A percentile compares a stretch with the other conserved stretches of the same genome.
Conservation (phyloP, 306 rosid species). For the Hylodesmum podocarpum region DNA sequence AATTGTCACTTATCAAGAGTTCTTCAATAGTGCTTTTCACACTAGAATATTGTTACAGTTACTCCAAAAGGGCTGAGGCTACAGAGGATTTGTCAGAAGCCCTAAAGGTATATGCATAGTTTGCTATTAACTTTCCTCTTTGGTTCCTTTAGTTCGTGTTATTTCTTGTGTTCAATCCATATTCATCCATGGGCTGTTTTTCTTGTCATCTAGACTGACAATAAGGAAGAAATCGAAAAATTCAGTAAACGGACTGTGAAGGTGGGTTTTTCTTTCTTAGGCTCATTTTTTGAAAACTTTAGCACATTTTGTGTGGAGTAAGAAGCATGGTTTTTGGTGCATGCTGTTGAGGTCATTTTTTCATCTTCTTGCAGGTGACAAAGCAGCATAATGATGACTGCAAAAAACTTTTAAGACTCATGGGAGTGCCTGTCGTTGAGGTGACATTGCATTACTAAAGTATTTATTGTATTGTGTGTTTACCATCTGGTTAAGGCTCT, state of each 20-base stretch:
- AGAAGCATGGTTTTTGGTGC: not conserved
- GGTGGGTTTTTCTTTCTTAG: conserved; percentile 48
- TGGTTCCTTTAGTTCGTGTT: not conserved
- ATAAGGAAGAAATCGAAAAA: conserved; percentile 92
- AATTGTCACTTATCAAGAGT: not conserved
- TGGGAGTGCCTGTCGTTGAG: conserved; percentile 99
- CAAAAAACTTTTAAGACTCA: conserved; percentile 82
- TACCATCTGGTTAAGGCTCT: conserved; percentile 33
- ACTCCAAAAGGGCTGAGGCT: conserved; percentile 80
- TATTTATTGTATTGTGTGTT: not conserved
- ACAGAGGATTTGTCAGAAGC: conserved; percentile 73
- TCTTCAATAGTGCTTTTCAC: conserved; percentile 3
- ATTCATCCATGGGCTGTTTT: conserved; percentile 24
- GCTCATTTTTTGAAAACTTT: not conserved
- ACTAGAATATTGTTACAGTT: conserved; percentile 44
- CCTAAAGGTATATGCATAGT: conserved; percentile 50
- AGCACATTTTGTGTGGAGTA: not conserved
- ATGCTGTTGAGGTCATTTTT: conserved; percentile 24
- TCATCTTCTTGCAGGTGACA: conserved; percentile 66
- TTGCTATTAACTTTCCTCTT: not conserved
- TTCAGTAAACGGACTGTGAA: conserved; percentile 95
- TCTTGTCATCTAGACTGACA: conserved; percentile 57
- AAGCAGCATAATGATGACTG: conserved; percentile 96
- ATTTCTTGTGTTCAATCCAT: not conserved
- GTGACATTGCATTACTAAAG: conserved; percentile 45